A percentile compares a stretch with the other conserved stretches of the same genome.
Conservation (phyloP, 768 basidiomycete genomes). For the Arthromyces matolae region DNA sequence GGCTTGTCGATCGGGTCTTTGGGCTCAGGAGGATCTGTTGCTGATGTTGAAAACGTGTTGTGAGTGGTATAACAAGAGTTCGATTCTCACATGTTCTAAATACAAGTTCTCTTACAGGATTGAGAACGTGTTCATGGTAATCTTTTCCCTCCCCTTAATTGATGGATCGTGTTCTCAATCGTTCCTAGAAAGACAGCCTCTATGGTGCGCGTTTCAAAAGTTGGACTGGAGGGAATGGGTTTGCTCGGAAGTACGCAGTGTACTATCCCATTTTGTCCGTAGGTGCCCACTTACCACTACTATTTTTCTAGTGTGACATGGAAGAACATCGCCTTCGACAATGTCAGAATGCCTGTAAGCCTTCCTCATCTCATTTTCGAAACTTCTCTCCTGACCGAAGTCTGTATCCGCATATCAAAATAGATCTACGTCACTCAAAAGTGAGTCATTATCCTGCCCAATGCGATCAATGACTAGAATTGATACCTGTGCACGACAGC, state of each 20-base stretch:
- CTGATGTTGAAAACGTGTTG: constrained; percentile 57
- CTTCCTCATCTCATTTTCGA: neutral
- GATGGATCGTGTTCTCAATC: neutral
- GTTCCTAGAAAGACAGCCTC: constrained; percentile 40
- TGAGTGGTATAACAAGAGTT: constrained; percentile 29
- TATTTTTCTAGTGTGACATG: constrained; percentile 45
- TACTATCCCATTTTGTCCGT: neutral
- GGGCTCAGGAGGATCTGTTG: constrained; percentile 41
- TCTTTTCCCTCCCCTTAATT: no score
- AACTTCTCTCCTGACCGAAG: neutral
- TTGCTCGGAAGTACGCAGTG: constrained; percentile 49
- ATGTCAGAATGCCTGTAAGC: constrained; percentile 54
- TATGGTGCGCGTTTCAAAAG: constrained; percentile 68
- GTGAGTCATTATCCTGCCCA: constrained; percentile 28
- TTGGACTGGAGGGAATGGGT: constrained; percentile 60
- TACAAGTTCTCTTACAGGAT: no score
- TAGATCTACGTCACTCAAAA: constrained; percentile 65
- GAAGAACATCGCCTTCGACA: constrained; percentile 49
- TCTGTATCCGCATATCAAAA: neutral
- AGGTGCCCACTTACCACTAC: neutral
- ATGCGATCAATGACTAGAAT: neutral
- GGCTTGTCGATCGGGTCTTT: constrained; percentile 58
- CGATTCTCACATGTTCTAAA: no score
- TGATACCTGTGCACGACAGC: constrained; percentile 29
- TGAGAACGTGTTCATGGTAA: constrained; percentile 43